Percentiles rank a stretch among this genome's conserved stretches.
Evolutionary conservation across 2,329 filamentous ascomycete genomes (phyloP).

Genomic region (Neurospora sp.): DNA sequence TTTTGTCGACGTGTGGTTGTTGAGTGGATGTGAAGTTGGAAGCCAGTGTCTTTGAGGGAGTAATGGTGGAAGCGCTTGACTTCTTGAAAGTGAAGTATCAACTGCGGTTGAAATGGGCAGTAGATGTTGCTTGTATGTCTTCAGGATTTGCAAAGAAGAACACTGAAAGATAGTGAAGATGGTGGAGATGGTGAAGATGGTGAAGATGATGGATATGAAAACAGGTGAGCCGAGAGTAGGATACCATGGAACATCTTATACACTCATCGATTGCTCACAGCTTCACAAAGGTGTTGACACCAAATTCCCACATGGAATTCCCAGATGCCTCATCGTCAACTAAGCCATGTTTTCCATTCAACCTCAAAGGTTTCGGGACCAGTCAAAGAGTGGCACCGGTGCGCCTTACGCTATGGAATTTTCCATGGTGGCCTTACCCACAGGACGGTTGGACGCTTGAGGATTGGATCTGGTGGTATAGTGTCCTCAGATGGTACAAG

Average conservation of each 20-base stretch:
- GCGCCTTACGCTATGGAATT: not conserved
- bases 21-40: not conserved
- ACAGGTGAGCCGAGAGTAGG: not conserved
- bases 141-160: not conserved
- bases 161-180: not conserved
- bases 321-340: not conserved
- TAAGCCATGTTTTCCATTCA: not conserved
- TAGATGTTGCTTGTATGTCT: not conserved
- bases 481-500: not conserved
- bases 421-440: not conserved
- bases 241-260: not conserved
- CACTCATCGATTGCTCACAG: not conserved
- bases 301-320: not conserved
- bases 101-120: not conserved
- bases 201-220: not conserved
- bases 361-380: not conserved
- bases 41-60: not conserved
- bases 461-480: not conserved
- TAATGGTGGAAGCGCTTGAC: not conserved
- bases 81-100: not conserved
- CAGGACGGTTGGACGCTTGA: not conserved
- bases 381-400: not conserved
- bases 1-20: not conserved
- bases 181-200: too few species aligned
- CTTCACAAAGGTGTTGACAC: not conserved